Base-by-base conservation (phyloP, 345 rosid species). In the Gossypium ekmanianum region DNA sequence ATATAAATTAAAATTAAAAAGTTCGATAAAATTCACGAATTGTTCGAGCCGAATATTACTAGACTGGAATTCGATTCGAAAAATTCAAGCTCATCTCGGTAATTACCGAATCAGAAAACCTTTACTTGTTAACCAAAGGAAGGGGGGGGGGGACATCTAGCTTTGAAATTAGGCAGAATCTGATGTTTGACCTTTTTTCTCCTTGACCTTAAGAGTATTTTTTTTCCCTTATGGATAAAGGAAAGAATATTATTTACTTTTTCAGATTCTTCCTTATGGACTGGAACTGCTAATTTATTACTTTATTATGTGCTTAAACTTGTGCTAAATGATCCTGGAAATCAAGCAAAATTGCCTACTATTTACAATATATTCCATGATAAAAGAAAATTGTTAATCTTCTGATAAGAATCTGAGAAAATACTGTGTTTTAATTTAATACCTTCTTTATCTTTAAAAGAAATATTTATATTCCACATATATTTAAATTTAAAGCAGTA, bases 131-230 rank as follows among this genome's bases (percentile, higher is more conserved):
- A 34, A 34, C 1, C 39, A 34, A 34, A 34, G 48, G 12, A 63
- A 20, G 20, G 20, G 1, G 4, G 17, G 17, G 14, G 34, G 29
- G 20, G 20, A 17, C 17, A 34, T 34, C 50, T 64, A 64, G 69
- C 69, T 64, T 41, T 43, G 50, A 64, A 64, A 64, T 41, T n/a
- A 18, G 69, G 69, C 69, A 64, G 51, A 64, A 64, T 43, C 50
- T 9, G 17, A 41, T 64, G 41, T 18, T 64, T 64, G 69, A 64
- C 69, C 7, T 64, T 41, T 8, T n/a, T 6, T 34, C 16, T 41
- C 26, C 14, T 64, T 41, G 26, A 17, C 27, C 26, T 41, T 41
- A 18, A 41, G 16, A 41, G 26, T 17, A 41, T 10, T 41, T 62
- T 51, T 51, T 57, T 57, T 47, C 0, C 51, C 47, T 61, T 16